These are phyloP conservation scores for Alternaria ethzedia DNA, from an alignment of 2,329 filamentous ascomycete genomes.

Conservation along the genomic window DNA sequence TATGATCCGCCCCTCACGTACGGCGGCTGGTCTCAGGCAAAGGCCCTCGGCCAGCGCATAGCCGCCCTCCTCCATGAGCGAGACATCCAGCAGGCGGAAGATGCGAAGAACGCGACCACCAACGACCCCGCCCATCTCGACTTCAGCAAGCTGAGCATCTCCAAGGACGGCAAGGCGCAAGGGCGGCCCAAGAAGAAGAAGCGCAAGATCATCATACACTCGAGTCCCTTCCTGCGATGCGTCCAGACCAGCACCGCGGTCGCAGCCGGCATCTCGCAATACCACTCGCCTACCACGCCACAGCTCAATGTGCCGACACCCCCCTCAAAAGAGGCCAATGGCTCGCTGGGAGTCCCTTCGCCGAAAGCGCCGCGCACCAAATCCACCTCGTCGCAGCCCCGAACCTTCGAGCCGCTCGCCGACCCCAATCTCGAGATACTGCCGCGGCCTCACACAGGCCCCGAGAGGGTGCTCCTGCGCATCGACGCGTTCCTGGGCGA, in stretches of 20 bases:
- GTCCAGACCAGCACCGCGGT: slow-evolving; percentile 91
- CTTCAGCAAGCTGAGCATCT: slow-evolving; percentile 27
- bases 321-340: slow-evolving; percentile 24
- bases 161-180: slow-evolving; percentile 4
- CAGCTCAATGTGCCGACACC: slow-evolving; percentile 27
- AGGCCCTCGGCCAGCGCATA: slow-evolving; percentile 81
- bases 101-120: slow-evolving; percentile 21
- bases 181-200: slow-evolving; percentile 55
- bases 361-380: slow-evolving; percentile 20
- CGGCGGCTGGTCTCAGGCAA: slow-evolving; percentile 88
- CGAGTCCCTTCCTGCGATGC: slow-evolving; percentile 92
- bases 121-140: slow-evolving; percentile 29
- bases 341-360: slow-evolving; percentile 15
- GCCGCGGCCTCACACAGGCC: slow-evolving; percentile 42
- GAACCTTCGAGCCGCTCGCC: slow-evolving; percentile 41
- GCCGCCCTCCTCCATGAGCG: slow-evolving; percentile 68
- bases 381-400: slow-evolving; percentile 30
- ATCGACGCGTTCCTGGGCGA: slow-evolving; percentile 94
- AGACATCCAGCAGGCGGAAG: slow-evolving; percentile 54
- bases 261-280: slow-evolving; percentile 80
- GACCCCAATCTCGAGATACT: slow-evolving; percentile 46
- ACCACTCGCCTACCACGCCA: slow-evolving; percentile 49
- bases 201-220: slow-evolving; percentile 85
- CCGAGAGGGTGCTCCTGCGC: slow-evolving; percentile 61
- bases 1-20: slow-evolving; percentile 97